Percentiles rank a stretch among this genome's conserved stretches.
These are phyloP conservation scores for Fraxinus greggii DNA, from an alignment of 305 asterid genomes.

Conservation along the genomic window DNA sequence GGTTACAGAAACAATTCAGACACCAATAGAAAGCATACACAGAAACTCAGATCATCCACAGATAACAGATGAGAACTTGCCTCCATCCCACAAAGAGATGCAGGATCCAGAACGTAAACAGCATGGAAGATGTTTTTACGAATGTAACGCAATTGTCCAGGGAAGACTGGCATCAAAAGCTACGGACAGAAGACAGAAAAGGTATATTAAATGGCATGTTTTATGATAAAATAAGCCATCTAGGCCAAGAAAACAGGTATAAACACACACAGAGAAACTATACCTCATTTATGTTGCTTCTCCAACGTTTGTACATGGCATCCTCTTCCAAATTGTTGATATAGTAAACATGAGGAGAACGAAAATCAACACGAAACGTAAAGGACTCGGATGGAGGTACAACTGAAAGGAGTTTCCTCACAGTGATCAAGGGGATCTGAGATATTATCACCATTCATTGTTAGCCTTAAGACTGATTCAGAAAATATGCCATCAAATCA, in stretches of 20 bases:
- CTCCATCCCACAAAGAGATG: conserved; percentile 87
- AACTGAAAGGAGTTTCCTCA: conserved; percentile 78
- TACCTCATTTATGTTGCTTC: conserved; percentile 95
- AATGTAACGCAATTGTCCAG: conserved; percentile 96
- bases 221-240: conserved; percentile 19
- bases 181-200: conserved; percentile 31
- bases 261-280: neutral
- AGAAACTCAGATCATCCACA: neutral
- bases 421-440: conserved; percentile 77
- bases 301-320: conserved; percentile 91
- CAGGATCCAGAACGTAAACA: conserved; percentile 88
- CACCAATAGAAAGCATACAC: conserved; percentile 26
- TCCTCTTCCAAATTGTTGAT: conserved; percentile 91
- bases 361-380: conserved; percentile 87
- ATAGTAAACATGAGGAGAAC: conserved; percentile 87
- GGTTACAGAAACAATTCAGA: conserved; percentile 27
- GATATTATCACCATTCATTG: conserved; percentile 25
- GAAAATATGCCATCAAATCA: conserved; percentile 24
- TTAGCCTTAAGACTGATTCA: conserved; percentile 19
- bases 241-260: conserved; percentile 18
- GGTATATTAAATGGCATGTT: neutral
- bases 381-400: conserved; percentile 81
- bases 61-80: conserved; percentile 42
- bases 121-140: conserved; percentile 96
- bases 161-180: conserved; percentile 98